phyloP scores from a whole-genome alignment of 192 early-diverging fungal species.

The Backusella sp. region DNA sequence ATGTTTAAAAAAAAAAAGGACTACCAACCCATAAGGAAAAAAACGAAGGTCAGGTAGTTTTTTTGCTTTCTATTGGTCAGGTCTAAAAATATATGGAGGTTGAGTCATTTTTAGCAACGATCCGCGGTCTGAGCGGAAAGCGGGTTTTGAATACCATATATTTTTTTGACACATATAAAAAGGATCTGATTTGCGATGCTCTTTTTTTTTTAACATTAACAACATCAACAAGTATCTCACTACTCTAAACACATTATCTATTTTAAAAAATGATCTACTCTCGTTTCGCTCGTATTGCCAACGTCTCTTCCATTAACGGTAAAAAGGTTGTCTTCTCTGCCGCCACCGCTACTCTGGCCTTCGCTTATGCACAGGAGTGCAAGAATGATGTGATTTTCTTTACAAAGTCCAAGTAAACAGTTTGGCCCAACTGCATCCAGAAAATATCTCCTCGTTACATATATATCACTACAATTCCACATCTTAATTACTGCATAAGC shows the following conservation, averaged over 20 bases:
- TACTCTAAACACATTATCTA: neutral
- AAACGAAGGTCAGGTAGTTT: neutral
- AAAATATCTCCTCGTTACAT: neutral
- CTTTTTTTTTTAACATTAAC: neutral
- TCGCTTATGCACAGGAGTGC: conserved; percentile 26
- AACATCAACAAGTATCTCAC: neutral
- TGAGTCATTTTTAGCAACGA: conserved; percentile 9
- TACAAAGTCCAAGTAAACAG: conserved; percentile 21
- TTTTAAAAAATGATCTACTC: neutral
- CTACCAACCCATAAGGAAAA: neutral
- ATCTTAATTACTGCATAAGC: neutral
- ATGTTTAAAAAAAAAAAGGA: neutral
- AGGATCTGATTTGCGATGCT: neutral
- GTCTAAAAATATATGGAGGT: conserved; percentile 7
- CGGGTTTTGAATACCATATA: neutral
- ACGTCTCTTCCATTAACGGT: neutral
- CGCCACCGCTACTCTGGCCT: conserved; percentile 9
- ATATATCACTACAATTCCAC: neutral
- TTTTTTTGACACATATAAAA: conserved; percentile 2
- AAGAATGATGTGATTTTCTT: conserved; percentile 33
- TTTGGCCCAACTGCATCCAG: neutral
- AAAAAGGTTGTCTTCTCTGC: conserved; percentile 3
- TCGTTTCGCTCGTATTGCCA: conserved; percentile 12
- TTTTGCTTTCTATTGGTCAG: neutral
- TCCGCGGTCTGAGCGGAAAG: neutral